Conservation (phyloP, 495 filamentous ascomycete genomes). For the Cladorrhinum samala region DNA sequence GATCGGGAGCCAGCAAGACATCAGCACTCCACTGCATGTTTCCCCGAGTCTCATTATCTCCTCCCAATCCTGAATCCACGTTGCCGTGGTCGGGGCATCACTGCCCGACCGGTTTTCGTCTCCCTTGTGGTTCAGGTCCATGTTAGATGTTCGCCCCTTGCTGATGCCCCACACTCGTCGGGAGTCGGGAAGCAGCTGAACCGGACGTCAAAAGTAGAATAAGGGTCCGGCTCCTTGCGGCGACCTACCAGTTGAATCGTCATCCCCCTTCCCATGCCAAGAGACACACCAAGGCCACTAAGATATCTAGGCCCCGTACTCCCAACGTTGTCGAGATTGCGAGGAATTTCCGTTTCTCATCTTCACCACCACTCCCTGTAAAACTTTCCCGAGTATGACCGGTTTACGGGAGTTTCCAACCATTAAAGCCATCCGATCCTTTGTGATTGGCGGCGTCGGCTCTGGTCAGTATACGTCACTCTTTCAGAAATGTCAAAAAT, state of each 20-base stretch:
- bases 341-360: not conserved
- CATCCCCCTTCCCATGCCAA: not conserved
- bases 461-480: constrained; percentile 43
- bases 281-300: not conserved
- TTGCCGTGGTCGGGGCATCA: constrained; percentile 20
- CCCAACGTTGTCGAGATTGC: too few species aligned
- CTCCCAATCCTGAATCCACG: not conserved
- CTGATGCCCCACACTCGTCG: constrained; percentile 1
- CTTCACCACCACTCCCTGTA: not conserved
- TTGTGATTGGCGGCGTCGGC: constrained; percentile 77
- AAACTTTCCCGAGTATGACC: constrained; percentile 34
- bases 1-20: not conserved
- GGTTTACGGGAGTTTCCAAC: constrained; percentile 52
- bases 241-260: too few species aligned
- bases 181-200: not conserved
- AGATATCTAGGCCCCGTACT: too few species aligned
- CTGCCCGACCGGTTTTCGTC: constrained; percentile 9
- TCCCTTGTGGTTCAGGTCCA: too few species aligned
- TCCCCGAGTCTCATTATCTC: not conserved
- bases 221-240: not conserved
- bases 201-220: not conserved
- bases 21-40: not conserved
- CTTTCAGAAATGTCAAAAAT: not conserved
- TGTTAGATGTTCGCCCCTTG: not conserved
- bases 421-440: constrained; percentile 77